These are phyloP conservation scores for Citrus glauca DNA, from an alignment of 345 rosid species.

Conservation along the genomic window DNA sequence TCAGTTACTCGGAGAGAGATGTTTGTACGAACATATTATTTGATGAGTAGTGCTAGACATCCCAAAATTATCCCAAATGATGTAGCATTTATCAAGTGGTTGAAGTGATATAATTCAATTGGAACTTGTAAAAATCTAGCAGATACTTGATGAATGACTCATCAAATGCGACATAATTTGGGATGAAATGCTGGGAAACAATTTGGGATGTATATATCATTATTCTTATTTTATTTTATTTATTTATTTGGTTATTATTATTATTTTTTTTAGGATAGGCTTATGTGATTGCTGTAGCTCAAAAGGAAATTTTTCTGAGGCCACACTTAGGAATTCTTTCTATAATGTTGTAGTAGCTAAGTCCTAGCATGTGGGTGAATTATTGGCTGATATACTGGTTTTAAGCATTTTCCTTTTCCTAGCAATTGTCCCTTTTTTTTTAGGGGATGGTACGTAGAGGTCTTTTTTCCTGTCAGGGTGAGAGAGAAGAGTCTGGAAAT, in stretches of 20 bases:
- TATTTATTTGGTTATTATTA: no score
- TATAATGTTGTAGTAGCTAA: neutral
- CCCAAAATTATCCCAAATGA: no score
- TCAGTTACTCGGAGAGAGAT: neutral
- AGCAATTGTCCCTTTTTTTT: neutral
- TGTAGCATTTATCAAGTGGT: no score
- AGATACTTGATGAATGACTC: no score
- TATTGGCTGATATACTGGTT: neutral
- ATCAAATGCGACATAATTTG: no score
- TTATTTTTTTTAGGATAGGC: no score
- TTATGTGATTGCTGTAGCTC: neutral
- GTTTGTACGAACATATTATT: neutral
- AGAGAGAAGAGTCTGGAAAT: neutral
- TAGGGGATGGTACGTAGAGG: neutral
- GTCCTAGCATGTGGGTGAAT: neutral
- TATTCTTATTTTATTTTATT: no score
- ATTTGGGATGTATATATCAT: no score
- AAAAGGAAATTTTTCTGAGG: neutral
- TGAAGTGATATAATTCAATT: no score
- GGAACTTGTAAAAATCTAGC: no score
- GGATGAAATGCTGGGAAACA: no score
- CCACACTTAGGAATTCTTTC: neutral
- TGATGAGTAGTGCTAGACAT: no score
- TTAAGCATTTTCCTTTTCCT: neutral
- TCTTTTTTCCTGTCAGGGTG: neutral